Percentiles rank a stretch among this genome's conserved stretches.
Evolutionary conservation across 495 filamentous ascomycete species (phyloP).

Genomic region (Neurospora sp.): DNA sequence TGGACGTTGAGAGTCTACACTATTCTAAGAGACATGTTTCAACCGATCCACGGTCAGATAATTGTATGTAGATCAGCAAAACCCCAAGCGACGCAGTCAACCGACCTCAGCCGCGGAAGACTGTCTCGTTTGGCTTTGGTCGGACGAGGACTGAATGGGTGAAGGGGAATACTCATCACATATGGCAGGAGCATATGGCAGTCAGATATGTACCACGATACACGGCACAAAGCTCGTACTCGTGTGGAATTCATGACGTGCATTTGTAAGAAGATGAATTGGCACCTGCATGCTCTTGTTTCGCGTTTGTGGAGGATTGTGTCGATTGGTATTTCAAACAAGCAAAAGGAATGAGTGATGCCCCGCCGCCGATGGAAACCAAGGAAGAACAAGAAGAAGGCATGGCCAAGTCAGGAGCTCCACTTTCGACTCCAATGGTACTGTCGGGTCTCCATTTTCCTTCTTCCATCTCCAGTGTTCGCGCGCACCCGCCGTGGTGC

Average conservation of each 20-base stretch:
- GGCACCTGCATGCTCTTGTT: background rate
- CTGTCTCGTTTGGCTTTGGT: background rate
- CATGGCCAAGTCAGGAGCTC: background rate
- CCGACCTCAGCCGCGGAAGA: background rate
- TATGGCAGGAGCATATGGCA: background rate
- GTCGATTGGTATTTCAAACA: background rate
- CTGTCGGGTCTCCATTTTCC: background rate
- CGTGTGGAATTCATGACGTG: background rate
- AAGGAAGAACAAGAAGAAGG: background rate
- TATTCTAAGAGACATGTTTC: background rate
- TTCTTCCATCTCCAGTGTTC: background rate
- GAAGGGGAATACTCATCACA: background rate
- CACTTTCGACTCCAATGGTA: background rate
- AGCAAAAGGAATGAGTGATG: background rate
- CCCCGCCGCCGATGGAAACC: background rate
- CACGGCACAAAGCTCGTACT: background rate
- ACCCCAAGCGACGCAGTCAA: background rate
- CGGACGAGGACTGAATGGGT: background rate
- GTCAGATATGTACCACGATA: background rate
- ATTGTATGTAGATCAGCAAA: background rate
- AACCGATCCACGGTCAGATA: background rate
- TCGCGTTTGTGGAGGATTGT: background rate
- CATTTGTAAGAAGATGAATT: background rate
- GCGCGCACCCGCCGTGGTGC: too few species aligned
- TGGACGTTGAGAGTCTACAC: background rate